These are phyloP conservation scores for Esteya vermicola DNA, from an alignment of 2,329 filamentous ascomycete species.

Conservation along the genomic window DNA sequence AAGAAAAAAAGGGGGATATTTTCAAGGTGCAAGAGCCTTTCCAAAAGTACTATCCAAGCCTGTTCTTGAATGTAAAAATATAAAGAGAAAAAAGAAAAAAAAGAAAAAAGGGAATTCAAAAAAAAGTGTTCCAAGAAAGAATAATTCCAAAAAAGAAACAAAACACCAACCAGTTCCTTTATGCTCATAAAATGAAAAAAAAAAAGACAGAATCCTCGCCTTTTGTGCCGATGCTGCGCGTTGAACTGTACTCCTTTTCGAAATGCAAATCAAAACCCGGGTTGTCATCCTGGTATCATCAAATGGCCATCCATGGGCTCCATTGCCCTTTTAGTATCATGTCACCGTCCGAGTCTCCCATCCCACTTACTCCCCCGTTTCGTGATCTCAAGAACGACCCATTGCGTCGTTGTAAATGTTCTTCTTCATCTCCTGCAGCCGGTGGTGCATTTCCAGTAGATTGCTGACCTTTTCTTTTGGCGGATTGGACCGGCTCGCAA, in stretches of 20 bases:
- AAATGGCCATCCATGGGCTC: neutral
- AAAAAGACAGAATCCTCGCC: conserved; percentile 1
- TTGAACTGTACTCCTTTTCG: neutral
- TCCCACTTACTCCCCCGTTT: neutral
- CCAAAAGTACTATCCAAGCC: too few species aligned
- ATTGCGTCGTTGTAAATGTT: conserved; percentile 36
- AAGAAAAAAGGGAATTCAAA: neutral
- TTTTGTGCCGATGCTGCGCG: neutral
- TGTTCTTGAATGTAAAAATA: too few species aligned
- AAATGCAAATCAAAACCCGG: conserved; percentile 1
- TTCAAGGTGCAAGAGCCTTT: too few species aligned
- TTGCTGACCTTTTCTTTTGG: conserved; percentile 34
- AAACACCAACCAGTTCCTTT: neutral
- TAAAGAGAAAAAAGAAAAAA: neutral
- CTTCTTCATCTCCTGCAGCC: conserved; percentile 41
- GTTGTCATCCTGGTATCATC: conserved; percentile 3
- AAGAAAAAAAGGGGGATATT: neutral
- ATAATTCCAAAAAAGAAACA: neutral
- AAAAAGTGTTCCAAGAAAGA: neutral
- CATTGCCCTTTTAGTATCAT: neutral
- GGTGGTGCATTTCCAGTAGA: conserved; percentile 38
- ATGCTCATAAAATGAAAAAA: neutral
- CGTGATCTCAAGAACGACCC: conserved; percentile 2
- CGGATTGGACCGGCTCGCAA: conserved; percentile 34
- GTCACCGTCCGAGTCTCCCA: neutral